Evolutionary conservation across 352 stramenopile genomes (phyloP), one percentile per base, ranked within the genome.

Genomic region (Globisporangium irregulare): DNA sequence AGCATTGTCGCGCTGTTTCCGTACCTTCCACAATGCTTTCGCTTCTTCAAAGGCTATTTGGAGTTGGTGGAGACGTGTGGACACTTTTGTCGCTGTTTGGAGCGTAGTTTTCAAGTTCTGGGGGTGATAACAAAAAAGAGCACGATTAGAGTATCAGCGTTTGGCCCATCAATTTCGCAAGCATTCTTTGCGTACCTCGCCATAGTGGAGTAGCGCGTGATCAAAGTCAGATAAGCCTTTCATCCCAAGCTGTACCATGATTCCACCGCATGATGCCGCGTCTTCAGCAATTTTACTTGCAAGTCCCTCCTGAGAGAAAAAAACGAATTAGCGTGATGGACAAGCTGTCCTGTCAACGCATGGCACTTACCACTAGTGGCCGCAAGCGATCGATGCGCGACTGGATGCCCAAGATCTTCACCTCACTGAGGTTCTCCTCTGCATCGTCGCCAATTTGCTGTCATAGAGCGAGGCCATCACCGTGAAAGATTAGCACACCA

Each of bases 11-110:
- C 22, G 20, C 51, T 36, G 15, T n/a, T 10, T 4, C 12, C 53
- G 10, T 15, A 66, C 56, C 38, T 73, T 62, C 32, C 20, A 29
- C 36, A 73, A 27, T 14, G 51, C 15, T 18, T 51, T 59, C n/a
- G 61, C 51, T 54, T 71, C 68, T 48, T 77, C 32, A 66, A 67
- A 15, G 75, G 68, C 29, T 63, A 41, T 20, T 54, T 75, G 74
- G 25, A 85, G 67, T 62, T 85, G 71, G 27, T 68, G 56, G 64
- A 73, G 71, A 43, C 79, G 70, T 22, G 66, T 61, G 2, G 77
- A 78, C 5, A 82, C 76, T 36, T 77, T 73, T 53, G 76, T 46
- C 3, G 80, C 57, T 56, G 77, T 75, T 22, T 82, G 65, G 9
- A 75, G 38, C 1, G 74, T 79, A 18, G 76, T 46, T 50, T 74